These are phyloP conservation scores for Pythium sukuiense DNA, from an alignment of 352 stramenopile species.

Conservation along the genomic window DNA sequence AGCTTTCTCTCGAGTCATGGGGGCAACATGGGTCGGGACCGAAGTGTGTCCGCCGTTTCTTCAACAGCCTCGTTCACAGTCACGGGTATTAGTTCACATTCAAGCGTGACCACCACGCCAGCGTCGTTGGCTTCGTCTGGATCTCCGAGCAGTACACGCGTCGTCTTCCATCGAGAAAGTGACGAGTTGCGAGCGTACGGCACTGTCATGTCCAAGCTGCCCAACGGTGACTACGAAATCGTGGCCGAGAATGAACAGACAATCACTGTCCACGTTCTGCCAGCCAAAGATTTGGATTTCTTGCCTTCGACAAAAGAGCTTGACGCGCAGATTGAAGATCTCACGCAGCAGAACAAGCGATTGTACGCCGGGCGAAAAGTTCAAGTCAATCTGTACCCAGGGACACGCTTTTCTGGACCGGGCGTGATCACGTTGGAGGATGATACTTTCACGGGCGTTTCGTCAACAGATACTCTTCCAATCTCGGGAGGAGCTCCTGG, in stretches of 20 bases:
- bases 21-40: constrained; percentile 6
- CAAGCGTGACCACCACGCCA: not conserved
- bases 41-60: constrained; percentile 17
- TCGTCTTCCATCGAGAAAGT: constrained; percentile 44
- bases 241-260: constrained; percentile 63
- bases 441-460: constrained; percentile 22
- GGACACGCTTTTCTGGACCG: constrained; percentile 61
- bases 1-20: constrained; percentile 11
- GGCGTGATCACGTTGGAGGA: constrained; percentile 61
- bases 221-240: constrained; percentile 49
- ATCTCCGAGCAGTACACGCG: constrained; percentile 34
- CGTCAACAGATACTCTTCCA: not conserved
- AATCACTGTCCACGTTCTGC: constrained; percentile 55
- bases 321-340: constrained; percentile 48
- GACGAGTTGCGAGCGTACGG: constrained; percentile 54
- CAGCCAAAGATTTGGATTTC: constrained; percentile 46
- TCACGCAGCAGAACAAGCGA: constrained; percentile 39
- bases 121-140: constrained; percentile 8
- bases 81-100: constrained; percentile 22
- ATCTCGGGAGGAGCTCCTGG: not conserved
- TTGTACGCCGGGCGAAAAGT: constrained; percentile 72
- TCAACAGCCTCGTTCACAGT: constrained; percentile 26
- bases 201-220: constrained; percentile 49
- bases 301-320: constrained; percentile 60
- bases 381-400: constrained; percentile 70